Conservation (phyloP, 345 rosid species). For the Eucalyptus caleyi region DNA sequence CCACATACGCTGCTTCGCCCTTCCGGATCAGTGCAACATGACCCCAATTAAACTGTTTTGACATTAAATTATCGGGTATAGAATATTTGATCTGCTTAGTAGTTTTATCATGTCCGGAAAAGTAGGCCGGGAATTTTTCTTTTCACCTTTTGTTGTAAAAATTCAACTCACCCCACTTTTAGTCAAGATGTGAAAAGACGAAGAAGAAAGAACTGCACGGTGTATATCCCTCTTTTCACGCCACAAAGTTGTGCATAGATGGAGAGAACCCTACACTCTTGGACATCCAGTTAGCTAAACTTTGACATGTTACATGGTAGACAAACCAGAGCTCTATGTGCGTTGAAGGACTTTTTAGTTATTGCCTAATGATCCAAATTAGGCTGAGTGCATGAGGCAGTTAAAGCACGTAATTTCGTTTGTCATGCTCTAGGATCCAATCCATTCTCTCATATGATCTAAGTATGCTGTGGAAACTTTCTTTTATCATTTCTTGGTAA, state of each 20-base stretch:
- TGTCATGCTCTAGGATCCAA: neutral
- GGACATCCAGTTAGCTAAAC: neutral
- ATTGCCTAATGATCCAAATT: neutral
- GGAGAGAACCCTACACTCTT: neutral
- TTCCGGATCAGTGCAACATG: neutral
- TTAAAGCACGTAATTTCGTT: neutral
- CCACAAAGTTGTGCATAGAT: neutral
- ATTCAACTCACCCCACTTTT: neutral
- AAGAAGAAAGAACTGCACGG: neutral
- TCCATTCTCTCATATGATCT: neutral
- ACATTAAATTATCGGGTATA: neutral
- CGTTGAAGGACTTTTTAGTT: neutral
- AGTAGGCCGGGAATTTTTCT: neutral
- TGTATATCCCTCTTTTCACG: neutral
- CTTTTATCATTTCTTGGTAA: no score
- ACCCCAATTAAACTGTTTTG: neutral
- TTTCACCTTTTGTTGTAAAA: neutral
- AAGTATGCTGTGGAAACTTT: neutral
- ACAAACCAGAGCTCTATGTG: neutral
- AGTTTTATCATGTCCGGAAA: neutral
- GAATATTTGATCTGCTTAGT: neutral
- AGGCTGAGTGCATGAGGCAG: neutral
- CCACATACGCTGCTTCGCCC: neutral
- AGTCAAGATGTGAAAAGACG: neutral
- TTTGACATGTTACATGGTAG: neutral